A percentile compares a stretch with the other conserved stretches of the same genome.
phyloP scores from a whole-genome alignment of 768 basidiomycete genomes.

The Steccherinum ochraceum region DNA sequence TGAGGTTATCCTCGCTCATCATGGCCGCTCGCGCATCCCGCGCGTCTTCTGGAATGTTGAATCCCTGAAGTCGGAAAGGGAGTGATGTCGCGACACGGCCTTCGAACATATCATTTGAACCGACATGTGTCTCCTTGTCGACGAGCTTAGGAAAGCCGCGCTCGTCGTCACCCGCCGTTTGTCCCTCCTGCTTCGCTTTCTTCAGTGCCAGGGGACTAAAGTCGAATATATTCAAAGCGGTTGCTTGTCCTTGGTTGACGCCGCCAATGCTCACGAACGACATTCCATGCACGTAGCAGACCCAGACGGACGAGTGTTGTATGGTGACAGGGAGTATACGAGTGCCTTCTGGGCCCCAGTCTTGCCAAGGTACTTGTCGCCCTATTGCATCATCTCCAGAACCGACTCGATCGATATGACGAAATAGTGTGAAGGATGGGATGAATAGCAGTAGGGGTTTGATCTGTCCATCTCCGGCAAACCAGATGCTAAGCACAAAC shows the following conservation, averaged over 20 bases:
- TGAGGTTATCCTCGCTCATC: slow-evolving; percentile 51
- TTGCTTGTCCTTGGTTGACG: slow-evolving; percentile 1
- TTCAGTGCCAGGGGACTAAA: slow-evolving; percentile 40
- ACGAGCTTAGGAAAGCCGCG: slow-evolving; percentile 9
- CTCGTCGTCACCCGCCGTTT: slow-evolving; percentile 12
- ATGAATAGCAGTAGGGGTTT: slow-evolving; percentile 35
- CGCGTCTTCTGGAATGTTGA: slow-evolving; percentile 5
- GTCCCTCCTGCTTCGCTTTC: slow-evolving; percentile 1
- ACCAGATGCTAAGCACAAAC: slow-evolving; percentile 40
- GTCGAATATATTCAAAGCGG: slow-evolving; percentile 38
- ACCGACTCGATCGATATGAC: slow-evolving; percentile 12
- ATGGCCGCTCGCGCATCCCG: slow-evolving; percentile 29
- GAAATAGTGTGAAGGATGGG: slow-evolving; percentile 31
- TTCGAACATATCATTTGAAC: slow-evolving; percentile 31
- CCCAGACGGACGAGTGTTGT: slow-evolving; percentile 37
- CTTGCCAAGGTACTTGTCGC: slow-evolving; percentile 35
- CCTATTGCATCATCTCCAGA: neutral
- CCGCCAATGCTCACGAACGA: slow-evolving; percentile 28
- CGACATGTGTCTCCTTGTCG: slow-evolving; percentile 14
- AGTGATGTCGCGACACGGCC: slow-evolving; percentile 36
- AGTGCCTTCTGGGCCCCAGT: slow-evolving; percentile 46
- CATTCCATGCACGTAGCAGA: slow-evolving; percentile 51
- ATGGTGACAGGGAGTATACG: slow-evolving; percentile 32
- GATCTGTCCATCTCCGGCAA: slow-evolving; percentile 14
- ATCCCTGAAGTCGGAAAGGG: slow-evolving; percentile 35